Evolutionary conservation across 805 yeast genomes (phyloP).

Genomic region (Kodamaea kakaduensis): DNA sequence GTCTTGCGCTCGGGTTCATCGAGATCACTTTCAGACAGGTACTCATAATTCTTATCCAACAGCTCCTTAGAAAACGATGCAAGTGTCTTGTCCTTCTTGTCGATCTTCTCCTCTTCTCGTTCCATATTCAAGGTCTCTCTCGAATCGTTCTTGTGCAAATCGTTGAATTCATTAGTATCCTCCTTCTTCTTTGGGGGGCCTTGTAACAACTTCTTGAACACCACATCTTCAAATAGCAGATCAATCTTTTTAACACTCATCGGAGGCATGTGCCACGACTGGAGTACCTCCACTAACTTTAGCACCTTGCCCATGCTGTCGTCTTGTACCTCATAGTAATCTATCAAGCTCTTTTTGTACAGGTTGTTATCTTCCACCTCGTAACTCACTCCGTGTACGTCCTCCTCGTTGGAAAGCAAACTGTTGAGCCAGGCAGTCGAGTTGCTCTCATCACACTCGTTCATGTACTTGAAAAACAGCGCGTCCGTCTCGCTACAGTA

Average conservation of each 20-base stretch:
- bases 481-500: conserved; percentile 52
- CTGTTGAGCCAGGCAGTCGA: conserved; percentile 13
- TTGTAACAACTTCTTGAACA: conserved; percentile 10
- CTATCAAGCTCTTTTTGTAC: conserved; percentile 6
- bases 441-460: conserved; percentile 10
- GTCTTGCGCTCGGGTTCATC: conserved; percentile 18
- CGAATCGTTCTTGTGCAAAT: too few relatives aligned
- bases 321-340: conserved; percentile 7
- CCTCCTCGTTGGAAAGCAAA: conserved; percentile 7
- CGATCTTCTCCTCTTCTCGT: too few relatives aligned
- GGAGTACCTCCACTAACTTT: conserved; percentile 10
- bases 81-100: too few relatives aligned
- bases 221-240: conserved; percentile 11
- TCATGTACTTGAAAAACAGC: conserved; percentile 9
- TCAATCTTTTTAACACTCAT: conserved; percentile 5
- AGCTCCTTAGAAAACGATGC: background rate
- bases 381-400: conserved; percentile 1
- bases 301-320: conserved; percentile 10
- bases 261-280: conserved; percentile 4
- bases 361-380: background rate
- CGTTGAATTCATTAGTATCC: background rate
- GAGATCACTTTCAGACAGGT: conserved; percentile 19
- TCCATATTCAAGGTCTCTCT: too few relatives aligned
- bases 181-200: conserved; percentile 6
- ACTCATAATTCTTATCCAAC: background rate